Evolutionary conservation across 2,329 filamentous ascomycete species (phyloP), one percentile per base, ranked within the genome.

Genomic region (Apiospora arundinis): DNA sequence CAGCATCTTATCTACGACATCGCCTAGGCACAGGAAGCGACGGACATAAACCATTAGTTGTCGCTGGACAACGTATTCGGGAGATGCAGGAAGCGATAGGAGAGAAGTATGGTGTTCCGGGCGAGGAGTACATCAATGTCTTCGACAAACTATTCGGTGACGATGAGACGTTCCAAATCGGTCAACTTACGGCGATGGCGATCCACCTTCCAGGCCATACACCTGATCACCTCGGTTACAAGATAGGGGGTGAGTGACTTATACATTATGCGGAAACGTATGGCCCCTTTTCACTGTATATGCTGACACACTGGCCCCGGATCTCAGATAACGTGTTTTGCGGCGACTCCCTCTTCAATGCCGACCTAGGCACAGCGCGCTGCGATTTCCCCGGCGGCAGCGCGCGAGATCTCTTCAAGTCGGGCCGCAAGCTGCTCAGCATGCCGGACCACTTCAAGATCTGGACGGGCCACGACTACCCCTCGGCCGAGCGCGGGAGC

Each of bases 171-270:
- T 90, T 91, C 73, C 23, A 74, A 0, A 82, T 92, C 48, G 89
- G 90, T 0, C 70, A 77, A 0, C 44, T 91, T 18, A 76, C 73
- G 1, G 86, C 80, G 0, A 80, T 77, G 2, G 88, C 84, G 0
- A 76, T 91, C 0, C 85, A 91, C 74, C 83, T 92, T 0, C 88
- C 89, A 0, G 89, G 89, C 0, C 88, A 91, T 73, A 91, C 89
- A 0, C 88, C 89, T 0, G 89, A 91, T 73, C 88, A 91, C 70
- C 75, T 90, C 18, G 89, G 89, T 0, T 92, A 92, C 72, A 78
- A 80, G 45, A 85, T 91, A 68, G 88, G 86, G 56, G 56, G 56
- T 63, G 21, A 63, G 56, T 63, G 18, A 63, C 8, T 14, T 14
- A 77, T n/a, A 37, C 2, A 12, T 21, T 12, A 63, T 6, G 32